These are phyloP conservation scores for Aechmea fasciata DNA, from an alignment of 176 grass and related monocot species.

Conservation along the genomic window DNA sequence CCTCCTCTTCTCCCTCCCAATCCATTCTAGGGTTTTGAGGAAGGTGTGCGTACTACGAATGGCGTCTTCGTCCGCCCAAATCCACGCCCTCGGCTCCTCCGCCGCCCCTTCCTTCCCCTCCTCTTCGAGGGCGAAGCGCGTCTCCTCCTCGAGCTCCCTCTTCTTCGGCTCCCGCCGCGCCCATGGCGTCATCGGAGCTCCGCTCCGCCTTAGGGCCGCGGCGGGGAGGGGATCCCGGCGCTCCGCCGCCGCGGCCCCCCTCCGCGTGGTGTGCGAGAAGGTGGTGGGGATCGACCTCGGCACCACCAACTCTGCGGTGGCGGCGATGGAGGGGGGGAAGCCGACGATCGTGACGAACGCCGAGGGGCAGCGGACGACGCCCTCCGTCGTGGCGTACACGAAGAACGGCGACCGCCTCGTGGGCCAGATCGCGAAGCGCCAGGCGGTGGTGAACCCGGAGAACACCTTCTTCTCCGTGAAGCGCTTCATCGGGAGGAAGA, in stretches of 20 bases:
- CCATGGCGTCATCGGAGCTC: constrained; percentile 4
- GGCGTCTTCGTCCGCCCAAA: constrained; percentile 28
- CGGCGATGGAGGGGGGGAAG: constrained; percentile 97
- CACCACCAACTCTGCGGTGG: constrained; percentile 93
- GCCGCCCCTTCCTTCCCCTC: constrained; percentile 38
- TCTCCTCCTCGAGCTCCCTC: constrained; percentile 29
- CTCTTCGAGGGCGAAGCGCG: constrained; percentile 19
- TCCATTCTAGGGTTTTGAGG: neutral
- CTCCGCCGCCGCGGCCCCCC: constrained; percentile 27
- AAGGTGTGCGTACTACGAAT: constrained; percentile 1
- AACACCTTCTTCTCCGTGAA: constrained; percentile 99
- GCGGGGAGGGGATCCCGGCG: constrained; percentile 18
- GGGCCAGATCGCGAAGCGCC: constrained; percentile 89
- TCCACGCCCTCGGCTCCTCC: constrained; percentile 23
- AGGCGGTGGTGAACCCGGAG: constrained; percentile 96
- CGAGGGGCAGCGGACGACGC: constrained; percentile 87
- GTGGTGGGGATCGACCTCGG: constrained; percentile 95
- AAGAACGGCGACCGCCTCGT: constrained; percentile 76
- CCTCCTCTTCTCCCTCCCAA: neutral
- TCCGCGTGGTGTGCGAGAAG: constrained; percentile 86
- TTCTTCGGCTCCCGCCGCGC: constrained; percentile 42
- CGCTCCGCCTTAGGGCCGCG: neutral
- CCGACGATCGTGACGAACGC: constrained; percentile 96
- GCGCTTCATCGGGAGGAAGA: constrained; percentile 94
- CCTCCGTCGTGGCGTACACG: constrained; percentile 91